Evolutionary conservation across 768 basidiomycete genomes (phyloP).

Genomic region (Cytidiella melzeri): DNA sequence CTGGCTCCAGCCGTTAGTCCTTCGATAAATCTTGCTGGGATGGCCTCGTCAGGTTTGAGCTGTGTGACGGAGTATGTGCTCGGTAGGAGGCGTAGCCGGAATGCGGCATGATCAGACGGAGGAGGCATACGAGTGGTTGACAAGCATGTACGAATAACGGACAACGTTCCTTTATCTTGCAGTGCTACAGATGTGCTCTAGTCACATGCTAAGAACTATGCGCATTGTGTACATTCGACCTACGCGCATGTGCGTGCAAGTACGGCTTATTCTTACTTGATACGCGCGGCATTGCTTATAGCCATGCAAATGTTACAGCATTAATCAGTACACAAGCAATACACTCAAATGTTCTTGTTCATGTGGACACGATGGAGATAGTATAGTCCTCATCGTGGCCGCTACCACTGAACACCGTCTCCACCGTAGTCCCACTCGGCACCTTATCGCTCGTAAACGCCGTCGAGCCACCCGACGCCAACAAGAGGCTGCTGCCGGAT

Average conservation of each 20-base stretch:
- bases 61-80: constrained; percentile 42
- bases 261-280: no score
- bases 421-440: constrained; percentile 44
- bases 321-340: background rate
- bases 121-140: constrained; percentile 21
- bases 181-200: no score
- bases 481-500: constrained; percentile 41
- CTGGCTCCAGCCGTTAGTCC: background rate
- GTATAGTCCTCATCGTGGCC: constrained; percentile 22
- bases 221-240: no score
- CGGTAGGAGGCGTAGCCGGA: constrained; percentile 41
- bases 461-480: constrained; percentile 45
- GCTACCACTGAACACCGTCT: constrained; percentile 28
- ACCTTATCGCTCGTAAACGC: constrained; percentile 42
- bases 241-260: no score
- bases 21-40: constrained; percentile 1
- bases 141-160: no score
- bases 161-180: no score
- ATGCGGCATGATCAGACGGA: constrained; percentile 38
- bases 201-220: no score
- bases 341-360: no score
- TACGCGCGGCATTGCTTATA: background rate
- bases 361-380: constrained; percentile 21
- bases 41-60: constrained; percentile 26
- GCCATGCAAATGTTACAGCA: background rate